Base-by-base conservation (phyloP, 2,329 filamentous ascomycete species). In the Mariannaea sp. region DNA sequence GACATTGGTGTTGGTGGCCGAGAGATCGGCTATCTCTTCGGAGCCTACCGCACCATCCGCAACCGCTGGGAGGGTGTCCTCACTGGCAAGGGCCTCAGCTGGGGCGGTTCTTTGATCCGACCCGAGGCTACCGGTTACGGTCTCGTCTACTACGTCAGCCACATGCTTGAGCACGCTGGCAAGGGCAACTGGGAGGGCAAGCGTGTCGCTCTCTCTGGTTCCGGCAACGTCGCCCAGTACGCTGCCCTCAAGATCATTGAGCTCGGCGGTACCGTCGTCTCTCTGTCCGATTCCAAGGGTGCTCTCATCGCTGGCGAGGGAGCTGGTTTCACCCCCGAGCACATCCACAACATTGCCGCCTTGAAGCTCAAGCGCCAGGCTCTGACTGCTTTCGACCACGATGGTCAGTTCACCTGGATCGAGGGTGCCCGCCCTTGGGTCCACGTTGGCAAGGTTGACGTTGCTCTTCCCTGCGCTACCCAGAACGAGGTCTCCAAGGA, bases 111-210 rank as follows among this genome's bases (percentile, higher is more conserved):
- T 71, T 79, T 97, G 77, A 97, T 97, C 80, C 85, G 94, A 60
- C 93, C 94, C 59, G 92, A 99, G 83, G 94, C 94, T 67, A 99
- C 94, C 52, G 94, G 94, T 56, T 97, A 90, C 77, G 94, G 94
- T 76, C 85, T 97, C 57, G 87, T 97, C 74, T 97, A 97, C 85
- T 96, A 96, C 74, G 90, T 96, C 71, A 83, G 89, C 67, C 90
- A 96, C 82, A 97, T 97, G 92, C 92, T 97, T 71, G 80, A 89
- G 75, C 88, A 96, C 75, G 90, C 90, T 65, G 91, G 90, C 73
- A 87, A 88, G 72, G 92, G 95, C 71, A 84, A 82, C 64, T 96
- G 96, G 80, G 76, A 83, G 59, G 93, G 92, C 77, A 97, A 97
- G 85, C 88, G 87, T 56, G 94, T 97, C 52, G 90, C 93, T 74